Base-by-base conservation (phyloP, 2,329 filamentous ascomycete genomes). In the Fusarium brachygibbosum region DNA sequence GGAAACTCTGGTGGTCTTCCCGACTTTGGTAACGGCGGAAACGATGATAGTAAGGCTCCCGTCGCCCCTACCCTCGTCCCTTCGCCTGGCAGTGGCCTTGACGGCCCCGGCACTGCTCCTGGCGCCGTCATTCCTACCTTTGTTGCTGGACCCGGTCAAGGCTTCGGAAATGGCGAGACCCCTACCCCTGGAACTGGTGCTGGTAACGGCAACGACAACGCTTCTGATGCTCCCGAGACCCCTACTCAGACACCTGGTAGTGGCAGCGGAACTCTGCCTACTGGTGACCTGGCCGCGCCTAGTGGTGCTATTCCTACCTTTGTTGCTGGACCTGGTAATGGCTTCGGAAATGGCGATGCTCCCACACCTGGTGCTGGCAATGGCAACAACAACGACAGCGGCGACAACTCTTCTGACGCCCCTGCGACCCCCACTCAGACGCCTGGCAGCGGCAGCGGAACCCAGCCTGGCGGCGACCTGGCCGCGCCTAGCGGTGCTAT, bases 11-110 rank as follows among this genome's bases (percentile, higher is more conserved):
- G 58, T 23, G 58, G 58, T n/a, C 32, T 21, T 46, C 58, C 54
- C 5, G 37, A 49, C n/a, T 41, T 25, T 21, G 56, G 56, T 16
- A 60, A 59, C 29, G 58, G 58, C 13, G 59, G 60, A 63, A 58
- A 38, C 16, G 35, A 34, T 31, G 45, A 14, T 25, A 34, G 31
- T 19, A 50, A 57, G 17, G 59, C 51, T 32, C 35, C 63, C 13
- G 57, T 60, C 12, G 63, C 46, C 28, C 63, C 64, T 28, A 65
- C 65, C 25, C 53, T 69, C 28, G 49, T 68, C 16, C 65, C 54
- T 21, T 48, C 59, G 9, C 65, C 64, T 10, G 64, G 64, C 16
- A 68, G 53, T 45, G 65, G 65, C 7, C 31, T 66, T 21, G 38
- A 49, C 5, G 63, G 63, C 14, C 61, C 63, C 40, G 63, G 61